Percentiles rank a stretch among this genome's conserved stretches.
Evolutionary conservation across 495 filamentous ascomycete genomes (phyloP).

Genomic region (Trichoderma parareesei): DNA sequence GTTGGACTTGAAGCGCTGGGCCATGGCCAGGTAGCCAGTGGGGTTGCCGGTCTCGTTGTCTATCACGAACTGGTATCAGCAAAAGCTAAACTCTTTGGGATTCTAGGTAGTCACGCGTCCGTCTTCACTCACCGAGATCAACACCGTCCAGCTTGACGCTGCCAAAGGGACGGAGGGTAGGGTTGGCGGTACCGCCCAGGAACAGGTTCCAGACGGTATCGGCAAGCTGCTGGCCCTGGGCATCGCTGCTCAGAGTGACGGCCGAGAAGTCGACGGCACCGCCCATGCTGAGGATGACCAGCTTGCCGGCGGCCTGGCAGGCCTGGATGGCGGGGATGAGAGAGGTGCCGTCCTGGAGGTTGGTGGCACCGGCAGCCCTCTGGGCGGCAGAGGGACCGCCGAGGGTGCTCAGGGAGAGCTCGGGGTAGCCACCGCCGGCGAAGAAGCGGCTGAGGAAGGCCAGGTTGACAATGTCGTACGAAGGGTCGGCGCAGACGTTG

Average conservation of each 20-base stretch:
- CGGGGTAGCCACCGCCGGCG: conserved; percentile 8
- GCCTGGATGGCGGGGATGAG: conserved; percentile 38
- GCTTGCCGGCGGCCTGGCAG: conserved; percentile 43
- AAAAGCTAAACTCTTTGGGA: not conserved
- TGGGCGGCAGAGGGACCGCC: conserved; percentile 7
- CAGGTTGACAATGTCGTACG: conserved; percentile 12
- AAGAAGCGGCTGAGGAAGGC: conserved; percentile 12
- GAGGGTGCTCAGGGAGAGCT: conserved; percentile 9
- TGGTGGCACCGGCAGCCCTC: conserved; percentile 10
- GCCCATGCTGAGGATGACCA: conserved; percentile 43
- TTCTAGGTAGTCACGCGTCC: not conserved
- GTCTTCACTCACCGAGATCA: conserved; percentile 40
- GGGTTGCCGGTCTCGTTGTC: conserved; percentile 11
- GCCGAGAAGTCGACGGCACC: conserved; percentile 28
- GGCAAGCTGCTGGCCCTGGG: conserved; percentile 39
- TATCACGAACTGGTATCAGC: not conserved
- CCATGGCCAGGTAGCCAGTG: conserved; percentile 29
- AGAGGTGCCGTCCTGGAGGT: conserved; percentile 9
- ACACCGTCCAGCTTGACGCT: conserved; percentile 48
- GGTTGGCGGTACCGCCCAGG: conserved; percentile 31
- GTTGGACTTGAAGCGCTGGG: conserved; percentile 36
- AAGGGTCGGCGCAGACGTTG: conserved; percentile 9
- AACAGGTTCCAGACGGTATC: conserved; percentile 47
- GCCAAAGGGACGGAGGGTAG: conserved; percentile 40
- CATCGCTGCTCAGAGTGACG: conserved; percentile 31